phyloP scores from a whole-genome alignment of 441 rosid genomes.

The Euphorbia celastroides region DNA sequence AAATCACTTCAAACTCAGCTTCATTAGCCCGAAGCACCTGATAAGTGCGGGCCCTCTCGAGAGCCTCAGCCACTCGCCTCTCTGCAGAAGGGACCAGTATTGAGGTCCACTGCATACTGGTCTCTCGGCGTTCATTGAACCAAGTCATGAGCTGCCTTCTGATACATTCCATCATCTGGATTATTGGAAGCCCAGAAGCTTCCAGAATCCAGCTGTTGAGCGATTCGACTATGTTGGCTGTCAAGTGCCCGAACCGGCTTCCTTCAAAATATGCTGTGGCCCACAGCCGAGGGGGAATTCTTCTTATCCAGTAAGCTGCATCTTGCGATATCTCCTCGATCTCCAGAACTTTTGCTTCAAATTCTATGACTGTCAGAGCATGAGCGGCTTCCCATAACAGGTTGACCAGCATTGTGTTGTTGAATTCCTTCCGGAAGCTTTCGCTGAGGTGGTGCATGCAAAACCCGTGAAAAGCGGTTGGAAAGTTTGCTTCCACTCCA shows the following conservation, averaged over 20 bases:
- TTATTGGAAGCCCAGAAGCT: conserved; percentile 93
- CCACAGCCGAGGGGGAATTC: conserved; percentile 90
- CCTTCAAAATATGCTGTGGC: conserved; percentile 96
- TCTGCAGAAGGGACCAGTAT: conserved; percentile 93
- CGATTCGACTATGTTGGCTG: conserved; percentile 81
- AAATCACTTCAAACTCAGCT: conserved; percentile 93
- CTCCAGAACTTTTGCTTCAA: conserved; percentile 86
- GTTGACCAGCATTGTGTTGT: conserved; percentile 79
- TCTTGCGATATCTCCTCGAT: conserved; percentile 91
- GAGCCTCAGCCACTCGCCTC: conserved; percentile 78
- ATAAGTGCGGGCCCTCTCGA: conserved; percentile 77
- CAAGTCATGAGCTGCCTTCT: conserved; percentile 95
- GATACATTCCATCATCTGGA: conserved; percentile 97
- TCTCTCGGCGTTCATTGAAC: conserved; percentile 90
- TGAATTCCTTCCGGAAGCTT: conserved; percentile 90
- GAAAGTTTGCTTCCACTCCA: conserved; percentile 87
- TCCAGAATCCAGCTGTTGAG: conserved; percentile 84
- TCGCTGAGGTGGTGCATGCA: conserved; percentile 94
- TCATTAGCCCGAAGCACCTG: conserved; percentile 96
- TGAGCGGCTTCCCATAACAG: conserved; percentile 94
- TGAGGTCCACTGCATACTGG: conserved; percentile 92
- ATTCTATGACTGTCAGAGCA: conserved; percentile 83
- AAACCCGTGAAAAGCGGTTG: conserved; percentile 92
- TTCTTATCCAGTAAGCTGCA: conserved; percentile 84
- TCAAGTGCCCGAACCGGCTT: conserved; percentile 79